Evolutionary conservation across 371 early-diverging fungal species (phyloP).

Genomic region (Syncephalastrum sp.): DNA sequence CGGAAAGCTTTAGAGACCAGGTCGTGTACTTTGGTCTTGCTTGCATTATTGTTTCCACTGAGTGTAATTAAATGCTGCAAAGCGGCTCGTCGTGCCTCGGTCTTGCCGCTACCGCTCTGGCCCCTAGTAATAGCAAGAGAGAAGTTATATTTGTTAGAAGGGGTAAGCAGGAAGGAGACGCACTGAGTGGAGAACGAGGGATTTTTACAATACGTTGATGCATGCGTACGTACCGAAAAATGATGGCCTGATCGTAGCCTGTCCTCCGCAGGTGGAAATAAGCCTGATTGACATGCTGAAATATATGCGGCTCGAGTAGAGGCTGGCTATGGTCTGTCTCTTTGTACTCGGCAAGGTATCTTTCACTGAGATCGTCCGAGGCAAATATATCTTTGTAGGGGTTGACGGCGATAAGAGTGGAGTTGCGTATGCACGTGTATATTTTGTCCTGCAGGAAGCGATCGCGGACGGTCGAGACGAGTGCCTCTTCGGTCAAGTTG

Average conservation of each 20-base stretch:
- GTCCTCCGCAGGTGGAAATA: slow-evolving; percentile 79
- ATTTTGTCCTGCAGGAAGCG: slow-evolving; percentile 59
- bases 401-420: slow-evolving; percentile 58
- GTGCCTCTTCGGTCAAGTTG: slow-evolving; percentile 42
- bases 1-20: slow-evolving; percentile 62
- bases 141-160: no score
- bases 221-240: slow-evolving; percentile 46
- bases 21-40: slow-evolving; percentile 71
- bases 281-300: slow-evolving; percentile 67
- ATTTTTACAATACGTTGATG: no score
- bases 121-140: slow-evolving; percentile 53
- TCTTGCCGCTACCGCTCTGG: slow-evolving; percentile 81
- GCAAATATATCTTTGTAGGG: slow-evolving; percentile 36
- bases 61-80: slow-evolving; percentile 67
- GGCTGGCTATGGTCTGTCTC: slow-evolving; percentile 21
- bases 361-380: slow-evolving; percentile 37
- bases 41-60: slow-evolving; percentile 64
- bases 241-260: slow-evolving; percentile 78
- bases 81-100: slow-evolving; percentile 63
- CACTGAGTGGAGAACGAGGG: no score
- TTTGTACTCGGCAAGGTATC: slow-evolving; percentile 71
- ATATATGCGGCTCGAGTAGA: slow-evolving; percentile 78
- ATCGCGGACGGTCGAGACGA: slow-evolving; percentile 54
- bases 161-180: no score
- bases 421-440: slow-evolving; percentile 65